Base-by-base conservation (phyloP, 1,284 basidiomycete genomes). In the Coriolopsis trogii region DNA sequence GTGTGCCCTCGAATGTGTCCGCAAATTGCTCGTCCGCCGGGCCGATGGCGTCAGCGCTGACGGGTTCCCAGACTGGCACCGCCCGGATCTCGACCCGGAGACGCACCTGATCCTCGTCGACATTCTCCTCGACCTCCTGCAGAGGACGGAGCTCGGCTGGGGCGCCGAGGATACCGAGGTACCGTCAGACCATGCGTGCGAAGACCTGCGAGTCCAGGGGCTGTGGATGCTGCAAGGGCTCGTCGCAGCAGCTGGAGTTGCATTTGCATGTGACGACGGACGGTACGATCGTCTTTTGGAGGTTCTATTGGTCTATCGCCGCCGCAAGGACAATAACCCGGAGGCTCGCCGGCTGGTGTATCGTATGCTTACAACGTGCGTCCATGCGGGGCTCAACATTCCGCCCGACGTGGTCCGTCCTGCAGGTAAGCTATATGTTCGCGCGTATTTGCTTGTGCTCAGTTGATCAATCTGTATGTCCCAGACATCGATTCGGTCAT, bases 121-220 rank as follows among this genome's bases (percentile, higher is more conserved):
- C 43, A 40, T 51, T 7, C 29, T 41, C 13, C 49, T 51, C 23
- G 49, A 51, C n/a, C 29, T 51, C 12, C 24, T 51, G 25, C 9
- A 12, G 8, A 21, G 37, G 9, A n/a, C 23, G 28, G 33, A 41
- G 23, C 40, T 30, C 39, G 20, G 9, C 7, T 9, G 9, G 10
- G 37, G 3, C 18, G 18, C 20, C 20, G 39, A 16, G 7, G 15
- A 6, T 6, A n/a, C 24, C 5, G n/a, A 13, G 16, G 0, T 6
- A 13, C 15, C 24, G 15, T 6, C 13, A 16, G 6, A 6, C 15
- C 6, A 28, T n/a, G n/a, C n/a, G n/a, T n/a, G n/a, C 25, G 39
- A 41, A 21, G 39, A 41, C n/a, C 6, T 6, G 39, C 39, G 20
- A 16, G 25, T 13, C 25, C 39, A 41, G 24, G 15, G 25, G 23